Base-by-base conservation (phyloP, 2,329 filamentous ascomycete species). In the Penicillium sp. region DNA sequence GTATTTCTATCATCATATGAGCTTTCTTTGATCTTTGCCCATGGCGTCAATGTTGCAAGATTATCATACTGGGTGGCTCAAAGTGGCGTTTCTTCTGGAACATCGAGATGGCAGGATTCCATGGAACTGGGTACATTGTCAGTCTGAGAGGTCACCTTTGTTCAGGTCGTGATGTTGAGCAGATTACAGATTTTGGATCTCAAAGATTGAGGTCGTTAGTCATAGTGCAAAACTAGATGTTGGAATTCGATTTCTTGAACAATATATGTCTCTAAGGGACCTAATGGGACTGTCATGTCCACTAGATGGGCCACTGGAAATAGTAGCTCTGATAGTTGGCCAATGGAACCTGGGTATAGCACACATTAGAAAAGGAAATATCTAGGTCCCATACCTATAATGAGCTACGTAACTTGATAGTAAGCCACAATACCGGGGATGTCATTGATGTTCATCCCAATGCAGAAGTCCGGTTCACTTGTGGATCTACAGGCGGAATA, bases 1-100 rank as follows among this genome's bases (percentile, higher is more conserved):
- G 22, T 37, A 36, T 47, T 41, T 10, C 38, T 38, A 46, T 31
- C 35, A 43, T 50, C 27, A n/a, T 40, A 46, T n/a, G 9, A 24
- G 31, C 16, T 18, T 40, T 24, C 4, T 42, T 18, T 11, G 14
- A 24, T 11, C 10, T 40, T 22, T 38, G 14, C 36, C 26, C 18
- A 37, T 29, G 34, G 24, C 23, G 32, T 42, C n/a, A 35, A 46
- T 44, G 16, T 32, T 27, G 31, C 46, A 10, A 34, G 20, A 29
- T 5, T 22, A 40, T n/a, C 24, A 26, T 27, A 40, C 24, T 11
- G n/a, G 28, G 41, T 11, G 18, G 38, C 14, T 13, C 24, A 32
- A 23, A 7, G 16, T 10, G 45, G 49, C 29, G 42, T 46, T 48
- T 26, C 2, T 36, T 49, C 23, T 10, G n/a, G 13, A 32, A 36